Base-by-base conservation (phyloP, 768 basidiomycete species). In the Russula foetens region DNA sequence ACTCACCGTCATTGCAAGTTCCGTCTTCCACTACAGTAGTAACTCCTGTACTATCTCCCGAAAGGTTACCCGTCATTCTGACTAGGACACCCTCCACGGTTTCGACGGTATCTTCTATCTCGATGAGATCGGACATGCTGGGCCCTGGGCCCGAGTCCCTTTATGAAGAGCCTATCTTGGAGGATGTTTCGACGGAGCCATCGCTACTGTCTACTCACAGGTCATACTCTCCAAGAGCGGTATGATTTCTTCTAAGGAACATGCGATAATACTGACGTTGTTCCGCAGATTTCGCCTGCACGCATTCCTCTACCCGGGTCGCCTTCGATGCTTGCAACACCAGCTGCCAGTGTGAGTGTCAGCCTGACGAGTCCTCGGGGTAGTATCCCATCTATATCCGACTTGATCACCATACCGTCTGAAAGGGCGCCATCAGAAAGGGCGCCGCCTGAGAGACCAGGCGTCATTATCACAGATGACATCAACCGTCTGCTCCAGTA, bases 141-240 rank as follows among this genome's bases (percentile, higher is more conserved):
- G 68, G 68, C 38, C 53, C 63, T 2, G 39, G 66, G 43, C 53
- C 63, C 3, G 39, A 65, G 43, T 69, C 70, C n/a, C 55, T 68
- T 41, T 64, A 64, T 35, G 68, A 68, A 1, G 66, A 62, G 15
- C 53, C 64, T 12, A 46, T 68, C 15, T 62, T 67, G 62, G 62
- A 67, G 47, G 75, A 78, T n/a, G 67, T 75, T 19, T 77, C 81
- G 6, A 85, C 84, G 2, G 77, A 77, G 63, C 83, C 85, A 7
- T 81, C 84, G 1, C 70, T 88, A 29, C 70, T 88, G 21, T 77
- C 82, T 12, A 81, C 79, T 1, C 63, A 48, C 31, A 47, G 60
- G 14, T 63, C 70, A 19, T 60, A 69, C 19, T 62, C 69, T 28
- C 57, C 63, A 28, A 66, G 66, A 63, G 64, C 71, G 46, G 74